Percentiles rank a stretch among this genome's conserved stretches.
Evolutionary conservation across 164 flowering plant genomes (phyloP).

Genomic region (Magnolia kwangsiensis): DNA sequence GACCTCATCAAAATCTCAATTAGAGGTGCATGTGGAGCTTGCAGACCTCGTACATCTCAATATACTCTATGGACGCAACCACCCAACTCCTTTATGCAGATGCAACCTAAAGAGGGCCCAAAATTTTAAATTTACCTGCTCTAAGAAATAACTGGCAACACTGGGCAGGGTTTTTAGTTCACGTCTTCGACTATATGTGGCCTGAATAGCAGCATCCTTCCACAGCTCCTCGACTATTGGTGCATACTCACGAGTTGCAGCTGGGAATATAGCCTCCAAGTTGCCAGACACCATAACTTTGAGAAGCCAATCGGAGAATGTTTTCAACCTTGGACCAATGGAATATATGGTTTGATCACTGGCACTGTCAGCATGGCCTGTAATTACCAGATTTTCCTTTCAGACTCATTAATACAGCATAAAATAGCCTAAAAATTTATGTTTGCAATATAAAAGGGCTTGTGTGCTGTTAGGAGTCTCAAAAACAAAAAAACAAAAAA

Average conservation of each 20-base stretch:
- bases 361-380: conserved; percentile 32
- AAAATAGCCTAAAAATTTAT: not conserved
- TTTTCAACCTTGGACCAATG: conserved; percentile 65
- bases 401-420: not conserved
- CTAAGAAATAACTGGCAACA: conserved; percentile 75
- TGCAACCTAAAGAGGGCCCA: not conserved
- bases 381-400: conserved; percentile 13
- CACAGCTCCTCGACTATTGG: conserved; percentile 87
- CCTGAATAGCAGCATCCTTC: conserved; percentile 79
- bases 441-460: not conserved
- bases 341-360: conserved; percentile 44
- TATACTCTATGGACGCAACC: not conserved
- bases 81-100: not conserved
- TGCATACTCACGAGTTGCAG: conserved; percentile 95
- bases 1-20: too few species aligned
- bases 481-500: too few species aligned
- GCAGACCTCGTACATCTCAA: too few species aligned
- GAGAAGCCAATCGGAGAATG: conserved; percentile 93
- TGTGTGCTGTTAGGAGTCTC: too few species aligned
- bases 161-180: conserved; percentile 71
- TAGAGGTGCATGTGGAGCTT: too few species aligned
- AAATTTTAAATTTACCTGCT: conserved; percentile 47
- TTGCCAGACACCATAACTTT: conserved; percentile 82
- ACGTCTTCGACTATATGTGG: conserved; percentile 69
- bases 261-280: conserved; percentile 85